phyloP scores from a whole-genome alignment of 176 grass and related monocot genomes.

The Lolium multiflorum region DNA sequence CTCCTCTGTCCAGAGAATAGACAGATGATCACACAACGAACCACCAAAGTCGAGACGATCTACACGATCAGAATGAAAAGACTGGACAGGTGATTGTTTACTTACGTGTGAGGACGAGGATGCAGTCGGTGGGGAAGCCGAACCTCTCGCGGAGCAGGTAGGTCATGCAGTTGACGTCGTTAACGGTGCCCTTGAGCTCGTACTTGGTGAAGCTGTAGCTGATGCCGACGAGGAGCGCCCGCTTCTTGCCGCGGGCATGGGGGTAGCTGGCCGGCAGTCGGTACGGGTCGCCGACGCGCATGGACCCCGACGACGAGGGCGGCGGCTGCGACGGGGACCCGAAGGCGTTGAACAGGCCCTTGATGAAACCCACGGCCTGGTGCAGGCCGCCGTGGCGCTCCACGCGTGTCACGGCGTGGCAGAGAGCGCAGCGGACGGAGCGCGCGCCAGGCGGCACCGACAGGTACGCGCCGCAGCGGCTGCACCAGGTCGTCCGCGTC shows the following conservation, averaged over 20 bases:
- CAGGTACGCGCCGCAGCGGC: slow-evolving; percentile 52
- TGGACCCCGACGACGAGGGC: background rate
- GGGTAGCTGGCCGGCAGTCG: slow-evolving; percentile 47
- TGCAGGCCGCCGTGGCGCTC: slow-evolving; percentile 41
- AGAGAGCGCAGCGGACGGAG: slow-evolving; percentile 65
- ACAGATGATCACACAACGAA: background rate
- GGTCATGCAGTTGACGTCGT: slow-evolving; percentile 75
- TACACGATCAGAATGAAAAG: background rate
- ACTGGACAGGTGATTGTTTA: background rate
- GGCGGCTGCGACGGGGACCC: background rate
- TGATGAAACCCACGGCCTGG: slow-evolving; percentile 61
- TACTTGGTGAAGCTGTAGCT: slow-evolving; percentile 64
- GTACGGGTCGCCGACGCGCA: background rate
- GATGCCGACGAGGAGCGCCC: slow-evolving; percentile 82
- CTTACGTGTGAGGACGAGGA: slow-evolving; percentile 80
- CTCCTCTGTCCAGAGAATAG: slow-evolving; percentile 45
- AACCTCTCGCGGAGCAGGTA: slow-evolving; percentile 67
- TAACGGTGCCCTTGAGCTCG: slow-evolving; percentile 81
- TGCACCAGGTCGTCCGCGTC: slow-evolving; percentile 45
- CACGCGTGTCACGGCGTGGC: slow-evolving; percentile 54
- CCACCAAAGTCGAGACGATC: background rate
- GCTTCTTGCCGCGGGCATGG: slow-evolving; percentile 52
- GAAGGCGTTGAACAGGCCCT: slow-evolving; percentile 45
- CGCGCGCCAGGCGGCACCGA: slow-evolving; percentile 35
- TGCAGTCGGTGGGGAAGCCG: slow-evolving; percentile 53